Base-by-base conservation (phyloP, 768 basidiomycete genomes). In the Podaxis carcinomalis region DNA sequence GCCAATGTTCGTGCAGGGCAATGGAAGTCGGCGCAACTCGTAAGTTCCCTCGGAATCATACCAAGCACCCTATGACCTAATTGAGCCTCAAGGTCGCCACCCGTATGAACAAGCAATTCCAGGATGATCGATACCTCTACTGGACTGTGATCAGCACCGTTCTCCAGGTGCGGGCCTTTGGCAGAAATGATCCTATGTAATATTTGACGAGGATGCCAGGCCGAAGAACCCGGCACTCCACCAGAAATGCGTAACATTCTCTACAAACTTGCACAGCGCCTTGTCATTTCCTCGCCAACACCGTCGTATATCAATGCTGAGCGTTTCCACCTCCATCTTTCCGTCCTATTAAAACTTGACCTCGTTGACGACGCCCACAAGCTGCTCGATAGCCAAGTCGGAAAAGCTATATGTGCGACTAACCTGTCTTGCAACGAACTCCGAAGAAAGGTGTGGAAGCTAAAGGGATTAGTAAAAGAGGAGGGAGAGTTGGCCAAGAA, bases 21-120 rank as follows among this genome's bases (percentile, higher is more conserved):
- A 65, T 94, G 93, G 93, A 94, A 93, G 72, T 82, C 86, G 49
- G 91, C 90, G 23, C 93, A 94, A 70, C 87, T 88, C 78, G 91
- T 90, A 66, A 59, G 69, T 60, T 28, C 21, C 56, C 61, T 52
- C 40, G 2, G 28, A 37, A 46, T 16, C 40, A 47, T 28, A 25
- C 27, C 16, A 32, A 51, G 54, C 28, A 40, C 50, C 40, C 27
- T 63, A 23, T 62, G 57, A 59, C 49, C 50, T 59, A 35, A 59
- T 62, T 21, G n/a, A 39, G 63, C 37, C 59, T 46, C 57, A 53
- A 93, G 92, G 79, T 92, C 59, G 86, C 92, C 21, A 88, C 88
- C 4, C 87, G 85, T 68, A 85, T 94, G 84, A 81, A 87, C 77
- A 93, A 91, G 69, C 86, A 88, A 66, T 94, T 93, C 69, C 89